Evolutionary conservation across 1,139 yeast species (phyloP), one percentile per base, ranked within the genome.

Genomic region (Protomyces inouyei): DNA sequence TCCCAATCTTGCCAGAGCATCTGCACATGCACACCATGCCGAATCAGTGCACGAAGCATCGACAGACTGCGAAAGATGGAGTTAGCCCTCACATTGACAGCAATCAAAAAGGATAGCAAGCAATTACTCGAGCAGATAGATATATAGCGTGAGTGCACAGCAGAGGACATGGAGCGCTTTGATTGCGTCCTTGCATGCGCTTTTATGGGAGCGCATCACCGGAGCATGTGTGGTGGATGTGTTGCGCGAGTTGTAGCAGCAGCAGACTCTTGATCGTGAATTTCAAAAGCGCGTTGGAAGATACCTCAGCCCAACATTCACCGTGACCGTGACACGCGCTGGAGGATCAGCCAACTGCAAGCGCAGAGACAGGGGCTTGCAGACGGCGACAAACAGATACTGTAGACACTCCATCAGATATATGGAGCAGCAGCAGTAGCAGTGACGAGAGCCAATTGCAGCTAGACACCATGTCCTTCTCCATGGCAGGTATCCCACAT

Each of bases 91-190:
- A 21, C 54, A 25, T n/a, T 2, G 35, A n/a, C 2, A 14, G 14
- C 37, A 10, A 25, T 32, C 1, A 6, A 23, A 10, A 3, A 5
- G 37, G 12, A 32, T 23, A 51, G 54, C 32, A 28, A 28, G 32
- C 32, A 18, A 5, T 5, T n/a, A n/a, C 37, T 32, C 54, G 3
- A 51, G 54, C 18, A 51, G 54, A 28, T 14, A 18, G 16, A 97
- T 96, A 0, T 96, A 95, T 12, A 28, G 23, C 23, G 48, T 43
- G 23, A 43, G 12, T 10, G 48, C 48, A 18, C 48, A 43, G 48
- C 48, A 43, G 6, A 43, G 48, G 25, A 43, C 48, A 18, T 43
- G 48, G 12, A 43, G 48, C 23, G 48, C 48, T 18, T 43, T n/a
- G 23, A n/a, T 16, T 10, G 48, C 48, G 18, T 43, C 48, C 12